A percentile compares a stretch with the other conserved stretches of the same genome.
Evolutionary conservation across 768 basidiomycete species (phyloP).

Genomic region (Hericium rajendrae): DNA sequence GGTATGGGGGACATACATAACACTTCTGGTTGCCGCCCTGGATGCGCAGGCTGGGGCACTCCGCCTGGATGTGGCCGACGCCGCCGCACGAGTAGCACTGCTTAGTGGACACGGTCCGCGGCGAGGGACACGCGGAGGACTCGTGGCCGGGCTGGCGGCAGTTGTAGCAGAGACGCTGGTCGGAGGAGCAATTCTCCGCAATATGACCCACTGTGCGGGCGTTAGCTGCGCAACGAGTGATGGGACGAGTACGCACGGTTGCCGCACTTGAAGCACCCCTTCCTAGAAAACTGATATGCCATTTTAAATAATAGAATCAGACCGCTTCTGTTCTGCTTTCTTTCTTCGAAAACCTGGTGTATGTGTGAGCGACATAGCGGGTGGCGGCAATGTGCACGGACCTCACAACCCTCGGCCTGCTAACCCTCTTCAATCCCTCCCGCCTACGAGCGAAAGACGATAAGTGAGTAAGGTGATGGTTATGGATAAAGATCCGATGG

Average conservation of each 20-base stretch:
- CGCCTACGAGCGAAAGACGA: conserved; percentile 12
- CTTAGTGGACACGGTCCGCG: conserved; percentile 73
- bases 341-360: not conserved
- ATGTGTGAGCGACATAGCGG: not conserved
- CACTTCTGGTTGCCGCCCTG: conserved; percentile 70
- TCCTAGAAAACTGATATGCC: conserved; percentile 79
- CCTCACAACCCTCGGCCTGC: conserved; percentile 13
- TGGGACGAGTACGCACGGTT: conserved; percentile 51
- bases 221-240: conserved; percentile 1
- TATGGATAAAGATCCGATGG: not conserved
- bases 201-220: conserved; percentile 71
- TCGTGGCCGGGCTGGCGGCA: conserved; percentile 94
- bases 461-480: conserved; percentile 11
- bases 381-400: not conserved
- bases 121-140: conserved; percentile 78
- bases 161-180: conserved; percentile 88
- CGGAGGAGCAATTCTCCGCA: conserved; percentile 84
- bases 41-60: conserved; percentile 72
- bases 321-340: not conserved
- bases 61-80: conserved; percentile 83
- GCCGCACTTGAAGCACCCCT: conserved; percentile 91
- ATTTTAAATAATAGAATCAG: conserved; percentile 35
- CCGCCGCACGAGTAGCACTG: conserved; percentile 93
- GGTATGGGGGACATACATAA: conserved; percentile 45
- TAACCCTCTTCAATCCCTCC: conserved; percentile 7